A percentile compares a stretch with the other conserved stretches of the same genome.
Evolutionary conservation across 2,329 filamentous ascomycete genomes (phyloP).

Genomic region (Neonectria ditissima): DNA sequence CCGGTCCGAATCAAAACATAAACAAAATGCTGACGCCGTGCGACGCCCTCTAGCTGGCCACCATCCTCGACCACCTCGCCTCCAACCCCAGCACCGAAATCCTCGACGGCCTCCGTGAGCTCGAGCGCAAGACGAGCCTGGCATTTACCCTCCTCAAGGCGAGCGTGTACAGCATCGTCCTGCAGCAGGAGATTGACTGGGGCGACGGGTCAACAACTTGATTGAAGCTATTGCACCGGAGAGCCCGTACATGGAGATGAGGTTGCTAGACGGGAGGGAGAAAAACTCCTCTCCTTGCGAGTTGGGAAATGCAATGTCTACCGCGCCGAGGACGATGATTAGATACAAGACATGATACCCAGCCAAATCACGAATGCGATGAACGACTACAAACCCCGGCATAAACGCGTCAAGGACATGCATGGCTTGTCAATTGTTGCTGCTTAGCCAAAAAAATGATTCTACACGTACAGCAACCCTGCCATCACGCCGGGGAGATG

Average conservation of each 20-base stretch:
- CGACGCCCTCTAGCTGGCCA: slow-evolving; percentile 62
- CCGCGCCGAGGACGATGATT: neutral
- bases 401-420: neutral
- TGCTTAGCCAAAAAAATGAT: slow-evolving; percentile 30
- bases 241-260: neutral
- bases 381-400: neutral
- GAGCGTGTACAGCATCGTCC: slow-evolving; percentile 97
- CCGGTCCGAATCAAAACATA: no score
- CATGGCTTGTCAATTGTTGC: slow-evolving; percentile 7
- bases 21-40: no score
- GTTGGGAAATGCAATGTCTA: neutral
- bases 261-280: neutral
- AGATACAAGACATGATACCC: slow-evolving; percentile 36
- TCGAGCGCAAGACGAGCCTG: slow-evolving; percentile 94
- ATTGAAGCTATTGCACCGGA: slow-evolving; percentile 28
- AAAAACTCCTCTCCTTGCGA: no score
- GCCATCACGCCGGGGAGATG: slow-evolving; percentile 26
- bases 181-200: slow-evolving; percentile 95
- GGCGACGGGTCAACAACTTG: slow-evolving; percentile 62
- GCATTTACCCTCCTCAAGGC: slow-evolving; percentile 97
- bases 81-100: slow-evolving; percentile 82
- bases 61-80: slow-evolving; percentile 71
- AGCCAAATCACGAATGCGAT: slow-evolving; percentile 16
- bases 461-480: slow-evolving; percentile 27
- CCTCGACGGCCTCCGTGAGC: slow-evolving; percentile 83